Evolutionary conservation across 495 filamentous ascomycete genomes (phyloP).

Genomic region (Penicillium simplicissimum): DNA sequence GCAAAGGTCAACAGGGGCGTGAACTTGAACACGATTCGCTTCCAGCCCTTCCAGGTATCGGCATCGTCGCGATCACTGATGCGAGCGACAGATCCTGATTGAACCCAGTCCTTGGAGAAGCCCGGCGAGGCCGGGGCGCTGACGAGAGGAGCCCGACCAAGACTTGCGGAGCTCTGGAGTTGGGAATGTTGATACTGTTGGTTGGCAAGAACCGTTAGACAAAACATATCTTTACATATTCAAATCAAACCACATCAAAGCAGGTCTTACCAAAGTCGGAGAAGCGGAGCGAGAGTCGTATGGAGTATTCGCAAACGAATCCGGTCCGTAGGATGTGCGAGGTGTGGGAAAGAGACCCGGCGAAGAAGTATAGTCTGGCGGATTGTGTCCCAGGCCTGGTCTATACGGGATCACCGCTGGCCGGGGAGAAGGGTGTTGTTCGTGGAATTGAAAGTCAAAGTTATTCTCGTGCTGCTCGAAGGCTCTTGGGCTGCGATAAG

Average conservation of each 20-base stretch:
- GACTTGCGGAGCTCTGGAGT: constrained; percentile 27
- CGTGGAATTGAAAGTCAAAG: constrained; percentile 24
- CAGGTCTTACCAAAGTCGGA: constrained; percentile 30
- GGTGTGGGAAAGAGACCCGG: constrained; percentile 25
- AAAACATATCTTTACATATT: background rate
- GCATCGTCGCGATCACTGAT: constrained; percentile 43
- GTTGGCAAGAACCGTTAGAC: background rate
- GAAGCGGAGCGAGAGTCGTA: constrained; percentile 35
- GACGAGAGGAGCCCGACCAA: constrained; percentile 27
- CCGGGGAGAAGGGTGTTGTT: constrained; percentile 15
- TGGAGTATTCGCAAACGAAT: constrained; percentile 21
- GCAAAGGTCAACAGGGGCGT: constrained; percentile 40
- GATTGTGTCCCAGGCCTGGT: constrained; percentile 20
- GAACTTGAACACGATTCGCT: constrained; percentile 37
- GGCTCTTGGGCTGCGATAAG: constrained; percentile 9
- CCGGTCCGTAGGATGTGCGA: constrained; percentile 22
- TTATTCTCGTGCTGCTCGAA: background rate
- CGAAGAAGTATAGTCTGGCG: constrained; percentile 23
- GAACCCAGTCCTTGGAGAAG: constrained; percentile 37
- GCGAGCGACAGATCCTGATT: constrained; percentile 37
- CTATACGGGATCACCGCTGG: constrained; percentile 27
- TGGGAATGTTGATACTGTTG: constrained; percentile 29
- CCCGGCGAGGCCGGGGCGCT: constrained; percentile 24
- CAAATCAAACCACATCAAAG: background rate
- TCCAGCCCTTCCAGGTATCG: constrained; percentile 46